Base-by-base conservation (phyloP, 1,139 yeast species). In the Pichia sp. region DNA sequence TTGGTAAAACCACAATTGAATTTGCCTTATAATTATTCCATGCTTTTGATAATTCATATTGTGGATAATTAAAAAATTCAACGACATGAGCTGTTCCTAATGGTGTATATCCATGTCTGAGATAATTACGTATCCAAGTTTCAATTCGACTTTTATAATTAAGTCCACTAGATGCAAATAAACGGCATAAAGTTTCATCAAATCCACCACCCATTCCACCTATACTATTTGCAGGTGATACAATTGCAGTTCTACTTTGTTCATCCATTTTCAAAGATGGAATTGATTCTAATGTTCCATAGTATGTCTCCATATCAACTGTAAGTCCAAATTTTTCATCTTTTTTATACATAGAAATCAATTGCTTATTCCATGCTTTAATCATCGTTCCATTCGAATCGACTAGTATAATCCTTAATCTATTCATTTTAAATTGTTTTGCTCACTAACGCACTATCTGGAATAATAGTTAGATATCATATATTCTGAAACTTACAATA, bases 121-220 rank as follows among this genome's bases (percentile, higher is more conserved):
- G 12, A 28, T 35, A 30, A 20, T 25, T 37, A 4, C 47, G 27
- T 6, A 47, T 39, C 41, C 43, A 47, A 12, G 56, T 58, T 23
- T 41, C 43, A 55, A 43, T 59, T 47, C 35, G 32, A 11, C 40
- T 45, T 1, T 63, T 60, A 9, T 16, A 9, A 10, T 42, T 25
- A 4, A 16, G 16, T 16, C 16, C 16, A 16, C 16, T 16, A 16
- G 16, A 16, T 16, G 35, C n/a, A 51, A 67, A 71, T 46, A 63
- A 62, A 8, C 58, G 46, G 12, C 69, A 65, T 23, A 75, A 51
- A 0, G 69, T 72, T 30, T 63, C 53, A 56, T 76, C 80, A 51
- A 75, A 70, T 1, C 80, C 80, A 3, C 80, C 81, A 5, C 74
- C 74, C 51, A 76, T 59, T 39, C 61, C 66, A 2, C 79, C 80